These are phyloP conservation scores for Plasmodium billcollinsi DNA, from an alignment of 169 alveolate genomes.

Conservation along the genomic window DNA sequence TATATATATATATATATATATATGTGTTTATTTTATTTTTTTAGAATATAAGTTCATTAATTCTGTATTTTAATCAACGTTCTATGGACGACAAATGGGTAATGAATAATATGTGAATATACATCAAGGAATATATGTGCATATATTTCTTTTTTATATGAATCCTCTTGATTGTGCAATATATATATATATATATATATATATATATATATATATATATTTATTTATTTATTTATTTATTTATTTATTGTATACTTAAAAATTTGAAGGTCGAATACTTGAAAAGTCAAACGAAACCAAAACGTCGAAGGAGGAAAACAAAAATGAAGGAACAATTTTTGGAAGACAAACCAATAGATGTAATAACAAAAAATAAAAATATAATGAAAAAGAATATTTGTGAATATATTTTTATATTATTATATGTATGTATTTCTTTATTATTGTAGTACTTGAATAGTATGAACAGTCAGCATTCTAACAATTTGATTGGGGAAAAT, in stretches of 20 bases:
- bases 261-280: slow-evolving; percentile 37
- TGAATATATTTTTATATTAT: background rate
- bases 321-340: slow-evolving; percentile 45
- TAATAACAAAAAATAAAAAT: slow-evolving; percentile 4
- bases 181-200: background rate
- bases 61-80: slow-evolving; percentile 59
- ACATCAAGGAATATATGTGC: background rate
- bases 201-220: background rate
- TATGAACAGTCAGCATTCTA: slow-evolving; percentile 1
- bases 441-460: slow-evolving; percentile 24
- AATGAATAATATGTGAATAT: slow-evolving; percentile 7
- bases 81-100: slow-evolving; percentile 50
- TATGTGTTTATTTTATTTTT: background rate
- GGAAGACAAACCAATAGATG: slow-evolving; percentile 65
- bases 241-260: too few species aligned
- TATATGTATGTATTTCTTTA: background rate
- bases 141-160: background rate
- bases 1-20: background rate
- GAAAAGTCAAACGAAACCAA: slow-evolving; percentile 61
- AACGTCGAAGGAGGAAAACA: slow-evolving; percentile 41
- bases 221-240: background rate
- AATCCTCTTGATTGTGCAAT: background rate
- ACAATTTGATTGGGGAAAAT: background rate
- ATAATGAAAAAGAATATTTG: background rate
- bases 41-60: slow-evolving; percentile 49